Percentiles rank a stretch among this genome's conserved stretches.
These are phyloP conservation scores for Seiridium unicorne DNA, from an alignment of 2,329 filamentous ascomycete species.

Conservation along the genomic window DNA sequence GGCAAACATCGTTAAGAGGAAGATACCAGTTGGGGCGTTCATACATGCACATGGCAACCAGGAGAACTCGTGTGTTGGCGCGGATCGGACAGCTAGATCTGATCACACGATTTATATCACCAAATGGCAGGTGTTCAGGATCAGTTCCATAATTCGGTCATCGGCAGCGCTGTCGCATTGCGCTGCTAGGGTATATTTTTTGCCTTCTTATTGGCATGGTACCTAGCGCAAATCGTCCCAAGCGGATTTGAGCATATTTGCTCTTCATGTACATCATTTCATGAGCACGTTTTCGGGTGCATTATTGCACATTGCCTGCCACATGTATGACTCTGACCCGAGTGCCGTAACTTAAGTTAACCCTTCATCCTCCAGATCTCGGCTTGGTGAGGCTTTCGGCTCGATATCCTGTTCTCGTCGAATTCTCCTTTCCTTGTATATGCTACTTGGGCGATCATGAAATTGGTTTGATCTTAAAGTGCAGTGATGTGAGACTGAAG, in stretches of 20 bases:
- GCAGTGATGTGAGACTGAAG: conserved; percentile 91
- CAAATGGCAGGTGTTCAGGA: too few relatives aligned
- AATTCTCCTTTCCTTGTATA: too few relatives aligned
- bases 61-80: background rate
- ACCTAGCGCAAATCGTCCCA: background rate
- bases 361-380: too few relatives aligned
- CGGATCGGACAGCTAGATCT: background rate
- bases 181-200: background rate
- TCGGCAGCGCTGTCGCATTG: background rate
- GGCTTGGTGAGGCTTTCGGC: too few relatives aligned
- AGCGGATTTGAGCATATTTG: background rate
- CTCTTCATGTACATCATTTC: conserved; percentile 16
- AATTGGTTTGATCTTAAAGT: conserved; percentile 93
- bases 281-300: background rate
- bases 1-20: background rate
- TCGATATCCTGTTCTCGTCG: too few relatives aligned
- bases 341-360: too few relatives aligned
- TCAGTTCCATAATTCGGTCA: background rate
- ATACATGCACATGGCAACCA: background rate
- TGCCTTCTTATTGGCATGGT: background rate
- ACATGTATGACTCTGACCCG: background rate
- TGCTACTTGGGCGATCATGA: conserved; percentile 30
- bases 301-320: background rate
- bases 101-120: background rate
- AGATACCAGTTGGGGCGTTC: background rate